A percentile compares a stretch with the other conserved stretches of the same genome.
Conservation (phyloP, 2,329 filamentous ascomycete genomes). For the Diplocarpon rosae region DNA sequence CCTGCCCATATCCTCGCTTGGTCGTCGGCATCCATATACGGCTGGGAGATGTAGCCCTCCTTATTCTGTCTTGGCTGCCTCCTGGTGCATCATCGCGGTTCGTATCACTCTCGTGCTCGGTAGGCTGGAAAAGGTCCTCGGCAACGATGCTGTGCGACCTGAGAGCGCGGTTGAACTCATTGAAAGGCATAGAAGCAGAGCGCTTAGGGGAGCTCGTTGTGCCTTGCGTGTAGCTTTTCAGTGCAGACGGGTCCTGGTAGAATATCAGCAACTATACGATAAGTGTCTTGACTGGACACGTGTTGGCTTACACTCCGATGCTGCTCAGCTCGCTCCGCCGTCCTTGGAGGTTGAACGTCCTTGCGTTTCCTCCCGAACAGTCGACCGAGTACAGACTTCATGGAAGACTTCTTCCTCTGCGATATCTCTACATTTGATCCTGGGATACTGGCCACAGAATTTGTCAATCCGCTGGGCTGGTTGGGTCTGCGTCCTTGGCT, state of each 20-base stretch:
- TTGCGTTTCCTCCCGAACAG: conserved; percentile 50
- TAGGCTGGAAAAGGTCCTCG: conserved; percentile 40
- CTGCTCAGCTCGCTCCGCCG: conserved; percentile 22
- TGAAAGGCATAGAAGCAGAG: conserved; percentile 41
- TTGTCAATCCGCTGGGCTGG: too few species aligned
- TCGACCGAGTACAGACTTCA: conserved; percentile 44
- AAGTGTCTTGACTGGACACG: neutral
- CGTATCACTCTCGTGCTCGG: conserved; percentile 28
- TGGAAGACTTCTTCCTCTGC: conserved; percentile 45
- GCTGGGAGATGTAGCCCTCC: conserved; percentile 34
- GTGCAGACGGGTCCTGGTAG: conserved; percentile 31
- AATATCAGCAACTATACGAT: conserved; percentile 7
- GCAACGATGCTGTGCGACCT: conserved; percentile 50
- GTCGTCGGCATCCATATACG: conserved; percentile 31
- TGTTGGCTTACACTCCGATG: conserved; percentile 39
- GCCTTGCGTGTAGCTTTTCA: conserved; percentile 27
- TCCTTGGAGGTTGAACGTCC: conserved; percentile 17
- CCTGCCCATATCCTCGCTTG: conserved; percentile 29
- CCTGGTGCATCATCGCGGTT: conserved; percentile 35
- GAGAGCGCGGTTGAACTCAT: conserved; percentile 48
- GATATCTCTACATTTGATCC: conserved; percentile 29
- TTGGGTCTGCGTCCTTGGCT: too few species aligned
- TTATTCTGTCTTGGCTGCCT: conserved; percentile 25
- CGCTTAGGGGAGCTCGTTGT: conserved; percentile 11
- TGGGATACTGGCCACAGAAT: too few species aligned